Conservation (phyloP, 345 rosid species). For the Lepidium aucheri region DNA sequence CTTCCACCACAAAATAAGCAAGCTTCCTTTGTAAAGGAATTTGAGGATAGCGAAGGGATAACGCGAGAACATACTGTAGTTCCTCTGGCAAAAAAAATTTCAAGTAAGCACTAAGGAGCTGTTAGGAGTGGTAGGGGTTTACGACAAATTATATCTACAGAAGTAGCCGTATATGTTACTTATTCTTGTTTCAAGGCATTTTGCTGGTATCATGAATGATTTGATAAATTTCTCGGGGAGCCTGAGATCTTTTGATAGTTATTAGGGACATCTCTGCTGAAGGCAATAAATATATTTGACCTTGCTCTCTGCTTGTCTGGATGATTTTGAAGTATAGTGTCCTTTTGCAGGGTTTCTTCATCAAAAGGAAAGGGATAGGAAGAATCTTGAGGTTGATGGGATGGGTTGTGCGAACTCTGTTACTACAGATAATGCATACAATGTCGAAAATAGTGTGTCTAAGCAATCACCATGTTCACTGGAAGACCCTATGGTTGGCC, state of each 20-base stretch:
- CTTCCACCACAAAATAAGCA: conserved; percentile 26
- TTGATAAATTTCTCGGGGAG: background rate
- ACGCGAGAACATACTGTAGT: conserved; percentile 1
- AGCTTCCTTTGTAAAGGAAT: conserved; percentile 16
- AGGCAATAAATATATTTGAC: background rate
- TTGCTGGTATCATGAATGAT: background rate
- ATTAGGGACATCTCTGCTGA: background rate
- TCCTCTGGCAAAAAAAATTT: conserved; percentile 1
- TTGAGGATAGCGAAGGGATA: conserved; percentile 27
- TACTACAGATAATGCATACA: background rate
- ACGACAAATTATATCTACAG: background rate
- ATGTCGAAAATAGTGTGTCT: background rate
- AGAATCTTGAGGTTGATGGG: background rate
- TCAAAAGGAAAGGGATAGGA: background rate
- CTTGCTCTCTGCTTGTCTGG: background rate
- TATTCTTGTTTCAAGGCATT: conserved; percentile 2
- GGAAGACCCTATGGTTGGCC: background rate
- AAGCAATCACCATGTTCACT: background rate
- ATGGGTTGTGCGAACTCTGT: background rate
- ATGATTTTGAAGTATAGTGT: background rate
- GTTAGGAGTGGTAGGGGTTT: conserved; percentile 3
- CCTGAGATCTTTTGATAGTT: background rate
- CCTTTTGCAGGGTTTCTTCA: conserved; percentile 10
- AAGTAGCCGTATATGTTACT: conserved; percentile 1
- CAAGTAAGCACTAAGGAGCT: conserved; percentile 20